Evolutionary conservation across 176 grass and related monocot species (phyloP).

Genomic region (Carex kokanica): DNA sequence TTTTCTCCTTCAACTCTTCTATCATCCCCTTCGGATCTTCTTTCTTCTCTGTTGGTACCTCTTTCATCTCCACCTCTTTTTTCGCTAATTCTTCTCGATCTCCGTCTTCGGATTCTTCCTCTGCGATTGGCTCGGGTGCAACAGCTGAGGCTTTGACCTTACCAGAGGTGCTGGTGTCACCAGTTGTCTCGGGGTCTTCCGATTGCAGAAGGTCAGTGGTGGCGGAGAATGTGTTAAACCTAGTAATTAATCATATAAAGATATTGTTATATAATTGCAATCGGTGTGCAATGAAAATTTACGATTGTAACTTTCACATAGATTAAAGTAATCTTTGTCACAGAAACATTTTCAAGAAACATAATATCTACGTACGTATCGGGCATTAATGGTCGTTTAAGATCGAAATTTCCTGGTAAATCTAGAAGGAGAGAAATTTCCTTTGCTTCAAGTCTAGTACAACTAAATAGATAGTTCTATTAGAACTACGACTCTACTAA

Average conservation of each 20-base stretch:
- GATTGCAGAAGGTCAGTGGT: constrained; percentile 19
- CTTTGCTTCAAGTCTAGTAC: neutral
- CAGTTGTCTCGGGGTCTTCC: constrained; percentile 2
- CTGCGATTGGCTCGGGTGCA: constrained; percentile 6
- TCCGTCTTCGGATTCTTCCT: neutral
- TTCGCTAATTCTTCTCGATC: neutral
- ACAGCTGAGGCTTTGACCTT: constrained; percentile 17
- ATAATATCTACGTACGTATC: neutral
- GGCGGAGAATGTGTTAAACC: constrained; percentile 5
- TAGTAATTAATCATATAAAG: neutral
- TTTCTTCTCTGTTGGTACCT: neutral
- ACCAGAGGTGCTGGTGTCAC: neutral
- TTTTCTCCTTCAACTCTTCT: neutral
- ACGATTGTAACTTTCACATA: neutral
- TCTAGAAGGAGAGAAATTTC: neutral
- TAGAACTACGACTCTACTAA: neutral
- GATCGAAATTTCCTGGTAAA: neutral
- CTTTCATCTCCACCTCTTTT: neutral
- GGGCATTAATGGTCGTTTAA: neutral
- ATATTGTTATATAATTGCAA: neutral
- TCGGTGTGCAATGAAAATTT: neutral
- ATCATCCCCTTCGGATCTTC: neutral
- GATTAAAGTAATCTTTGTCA: neutral
- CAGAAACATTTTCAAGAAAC: neutral
- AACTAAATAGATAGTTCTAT: neutral